Base-by-base conservation (phyloP, 208 protist genomes). In the Vickermania spadyakhi region DNA sequence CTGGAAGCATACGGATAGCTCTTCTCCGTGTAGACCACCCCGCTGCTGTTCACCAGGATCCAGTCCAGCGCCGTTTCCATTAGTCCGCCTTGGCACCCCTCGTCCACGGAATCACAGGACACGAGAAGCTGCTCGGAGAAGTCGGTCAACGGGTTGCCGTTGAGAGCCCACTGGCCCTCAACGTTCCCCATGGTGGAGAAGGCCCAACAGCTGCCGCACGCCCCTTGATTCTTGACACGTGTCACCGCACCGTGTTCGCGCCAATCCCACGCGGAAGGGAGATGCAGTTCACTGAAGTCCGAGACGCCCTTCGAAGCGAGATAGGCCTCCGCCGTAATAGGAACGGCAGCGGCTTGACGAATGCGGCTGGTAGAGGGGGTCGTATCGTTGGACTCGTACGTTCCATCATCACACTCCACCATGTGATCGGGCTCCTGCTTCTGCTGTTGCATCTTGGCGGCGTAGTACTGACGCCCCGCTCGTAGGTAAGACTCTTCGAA, bases 141-240 rank as follows among this genome's bases (percentile, higher is more conserved):
- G 21, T 55, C 25, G 1, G 66, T 61, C n/a, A 97, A 74, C 25
- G 63, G 29, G 63, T 91, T 31, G n/a, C 76, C 82, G 1, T 61
- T 55, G 2, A 79, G 41, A 31, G 62, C 62, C 69, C 73, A 88
- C 57, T 74, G 67, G 4, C 89, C 79, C 70, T 98, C 96, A 36
- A 97, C 81, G 59, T 93, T 75, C 52, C 91, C 93, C 42, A 91
- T 96, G 21, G 97, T 77, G 5, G 87, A 91, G 88, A 99, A 99
- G 55, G 96, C 68, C 97, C 97, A 99, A 79, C 97, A 98, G 22
- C 88, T 96, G 66, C 97, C 97, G 78, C 97, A 99, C 42, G 66
- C 64, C 49, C 91, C 91, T 75, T 98, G 96, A 69, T 98, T 71
- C 87, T 98, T 98, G 51, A 98, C 94, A 4, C 57, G 68, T 3